Evolutionary conservation across 2,329 filamentous ascomycete genomes (phyloP), one percentile per base, ranked within the genome.

Genomic region (Cercospora janseana): DNA sequence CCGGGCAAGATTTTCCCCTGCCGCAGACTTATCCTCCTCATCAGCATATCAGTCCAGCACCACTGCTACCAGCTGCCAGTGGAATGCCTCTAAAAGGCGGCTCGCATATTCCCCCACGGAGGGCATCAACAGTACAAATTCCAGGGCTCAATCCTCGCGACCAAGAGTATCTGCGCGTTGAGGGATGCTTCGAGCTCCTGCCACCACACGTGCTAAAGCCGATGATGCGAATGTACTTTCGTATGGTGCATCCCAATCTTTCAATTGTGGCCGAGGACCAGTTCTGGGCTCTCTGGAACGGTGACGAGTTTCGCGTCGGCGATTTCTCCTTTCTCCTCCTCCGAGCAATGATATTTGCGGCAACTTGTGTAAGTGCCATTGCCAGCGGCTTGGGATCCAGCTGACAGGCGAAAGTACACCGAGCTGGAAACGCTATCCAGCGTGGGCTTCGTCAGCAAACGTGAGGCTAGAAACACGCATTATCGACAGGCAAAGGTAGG

Each of bases 391-490:
- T 29, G 8, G 4, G 9, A 21, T 18, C 28, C 18, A 7, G 24
- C 49, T 57, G 43, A 52, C 40, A 10, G 15, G 4, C 6, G 8
- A 41, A 21, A 57, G 55, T 57, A 57, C 18, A 50, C 49, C 13
- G 55, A 57, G 26, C 38, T 50, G 4, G 57, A 57, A 8, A 51
- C 46, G 2, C 34, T 59, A 16, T 53, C 52, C 18, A 50, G 45
- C 18, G 27, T 59, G 6, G 57, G 55, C 24, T 59, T 59, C 28
- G 49, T 54, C 12, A 57, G 51, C 31, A 59, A 59, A 37, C 54
- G 57, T 15, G 57, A 59, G 37, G 57, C 57, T 27, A 42, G 54
- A 12, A 57, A 52, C 13, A 57, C 57, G 3, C 51, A 53, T 23
- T 57, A 57, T 29, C 49, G 57, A 12, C 52, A 53, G 20, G 50